Conservation (phyloP, 768 basidiomycete species). For the Strobilomyces echinocephalus region DNA sequence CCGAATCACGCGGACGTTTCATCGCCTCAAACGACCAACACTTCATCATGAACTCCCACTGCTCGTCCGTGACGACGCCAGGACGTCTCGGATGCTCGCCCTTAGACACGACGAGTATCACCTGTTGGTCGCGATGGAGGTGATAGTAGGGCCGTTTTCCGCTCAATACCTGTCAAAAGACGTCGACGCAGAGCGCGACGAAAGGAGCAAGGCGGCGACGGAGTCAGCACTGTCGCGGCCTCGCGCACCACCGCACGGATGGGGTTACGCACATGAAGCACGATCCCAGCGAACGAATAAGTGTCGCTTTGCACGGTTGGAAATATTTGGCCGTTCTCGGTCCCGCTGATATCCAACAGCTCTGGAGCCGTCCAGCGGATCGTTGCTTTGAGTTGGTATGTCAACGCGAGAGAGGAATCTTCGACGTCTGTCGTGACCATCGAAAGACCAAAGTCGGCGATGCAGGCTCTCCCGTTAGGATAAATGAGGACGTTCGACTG, state of each 20-base stretch:
- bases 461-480: slow-evolving; percentile 36
- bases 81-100: slow-evolving; percentile 15
- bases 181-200: background rate
- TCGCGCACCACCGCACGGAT: background rate
- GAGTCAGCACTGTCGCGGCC: background rate
- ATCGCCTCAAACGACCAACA: slow-evolving; percentile 27
- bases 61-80: slow-evolving; percentile 11
- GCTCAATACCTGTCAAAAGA: slow-evolving; percentile 15
- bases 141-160: slow-evolving; percentile 23
- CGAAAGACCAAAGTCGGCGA: slow-evolving; percentile 47
- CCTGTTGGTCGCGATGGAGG: slow-evolving; percentile 13
- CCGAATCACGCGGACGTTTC: slow-evolving; percentile 30
- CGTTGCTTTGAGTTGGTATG: slow-evolving; percentile 31
- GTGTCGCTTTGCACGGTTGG: slow-evolving; percentile 35
- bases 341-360: slow-evolving; percentile 26
- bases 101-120: slow-evolving; percentile 17
- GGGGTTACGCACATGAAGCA: slow-evolving; percentile 19
- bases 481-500: slow-evolving; percentile 46
- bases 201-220: no score
- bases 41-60: slow-evolving; percentile 21
- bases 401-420: slow-evolving; percentile 31
- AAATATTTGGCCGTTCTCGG: background rate
- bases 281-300: slow-evolving; percentile 28
- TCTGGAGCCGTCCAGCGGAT: slow-evolving; percentile 47
- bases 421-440: slow-evolving; percentile 34